Base-by-base conservation (phyloP, 805 yeast species). In the Lipomyces starkeyi region DNA sequence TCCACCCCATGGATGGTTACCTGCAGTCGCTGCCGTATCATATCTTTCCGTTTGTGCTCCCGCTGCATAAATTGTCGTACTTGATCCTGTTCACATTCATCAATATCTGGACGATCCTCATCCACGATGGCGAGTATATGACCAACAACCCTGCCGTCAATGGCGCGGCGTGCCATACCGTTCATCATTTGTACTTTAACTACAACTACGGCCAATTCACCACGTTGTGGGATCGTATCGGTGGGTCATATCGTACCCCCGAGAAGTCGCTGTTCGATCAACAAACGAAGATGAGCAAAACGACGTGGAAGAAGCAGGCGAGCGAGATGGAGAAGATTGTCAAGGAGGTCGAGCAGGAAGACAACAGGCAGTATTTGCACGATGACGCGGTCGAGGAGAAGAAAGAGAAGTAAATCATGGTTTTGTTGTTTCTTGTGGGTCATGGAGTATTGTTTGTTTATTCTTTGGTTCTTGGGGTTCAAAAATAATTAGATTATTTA, bases 121-220 rank as follows among this genome's bases (percentile, higher is more conserved):
- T 95, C 77, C 99, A 95, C 80, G 99, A 95, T 77, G 99, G 99
- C 73, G 95, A 93, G 78, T 95, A 93, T 80, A 79, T 94, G 83
- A 90, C 97, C 57, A 90, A 91, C 79, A 97, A 93, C 78, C 97
- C 98, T 6, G 86, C 92, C 67, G 90, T 95, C 73, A 95, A 95
- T 80, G 99, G 99, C 75, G 93, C 98, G 20, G 99, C 99, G 5
- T 94, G 98, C 80, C 99, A 95, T 82, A 93, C 99, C 0, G 88
- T 94, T 59, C 99, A 95, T 80, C 99, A 95, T 78, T 82, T 95
- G 74, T 95, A 95, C 82, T 95, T 95, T 87, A 94, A 94, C 84
- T 95, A 95, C 82, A 95, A 95, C 83, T 95, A 93, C 78, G 99
- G 99, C 53, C 99, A 95, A 82, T 95, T 94, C 83, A 93, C 98